These are phyloP conservation scores for Trebouxiophyceae sp. DNA, from an alignment of 163 green algal genomes.

Conservation along the genomic window DNA sequence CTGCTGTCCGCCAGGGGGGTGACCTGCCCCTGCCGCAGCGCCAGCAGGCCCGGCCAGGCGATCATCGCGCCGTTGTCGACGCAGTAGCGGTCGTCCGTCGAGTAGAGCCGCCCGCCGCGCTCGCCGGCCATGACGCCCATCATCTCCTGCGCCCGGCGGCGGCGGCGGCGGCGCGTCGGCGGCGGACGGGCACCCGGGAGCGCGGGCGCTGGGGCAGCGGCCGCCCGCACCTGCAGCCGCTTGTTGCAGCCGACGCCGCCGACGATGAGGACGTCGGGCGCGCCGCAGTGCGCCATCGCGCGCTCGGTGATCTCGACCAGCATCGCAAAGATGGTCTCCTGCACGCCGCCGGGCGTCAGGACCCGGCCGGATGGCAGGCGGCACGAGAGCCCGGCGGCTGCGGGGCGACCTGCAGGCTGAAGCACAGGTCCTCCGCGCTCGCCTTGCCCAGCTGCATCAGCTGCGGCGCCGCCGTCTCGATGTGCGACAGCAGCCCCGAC, in stretches of 20 bases:
- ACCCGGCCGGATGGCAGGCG: too few relatives aligned
- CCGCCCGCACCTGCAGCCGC: constrained; percentile 68
- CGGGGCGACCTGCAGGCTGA: constrained; percentile 74
- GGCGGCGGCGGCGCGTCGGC: too few relatives aligned
- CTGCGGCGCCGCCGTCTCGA: constrained; percentile 35
- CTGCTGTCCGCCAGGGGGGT: constrained; percentile 57
- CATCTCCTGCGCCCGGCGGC: constrained; percentile 18
- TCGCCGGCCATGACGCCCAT: constrained; percentile 59
- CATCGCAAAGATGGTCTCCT: constrained; percentile 88
- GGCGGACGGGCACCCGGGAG: too few relatives aligned
- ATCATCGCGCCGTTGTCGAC: constrained; percentile 97
- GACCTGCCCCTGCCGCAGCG: constrained; percentile 45
- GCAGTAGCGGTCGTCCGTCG: constrained; percentile 89
- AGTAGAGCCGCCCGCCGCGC: constrained; percentile 68
- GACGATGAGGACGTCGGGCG: constrained; percentile 79
- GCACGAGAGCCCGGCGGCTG: too few relatives aligned
- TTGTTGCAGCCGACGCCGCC: constrained; percentile 90
- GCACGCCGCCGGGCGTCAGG: too few relatives aligned
- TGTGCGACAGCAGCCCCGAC: constrained; percentile 70
- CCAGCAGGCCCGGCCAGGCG: constrained; percentile 80
- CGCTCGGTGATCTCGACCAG: constrained; percentile 92
- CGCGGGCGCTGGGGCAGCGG: too few relatives aligned
- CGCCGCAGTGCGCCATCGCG: constrained; percentile 82
- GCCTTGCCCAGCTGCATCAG: constrained; percentile 42
- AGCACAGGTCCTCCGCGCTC: constrained; percentile 80